Evolutionary conservation across 2,329 filamentous ascomycete genomes (phyloP), one percentile per base, ranked within the genome.

Genomic region (Fusarium marasasianum): DNA sequence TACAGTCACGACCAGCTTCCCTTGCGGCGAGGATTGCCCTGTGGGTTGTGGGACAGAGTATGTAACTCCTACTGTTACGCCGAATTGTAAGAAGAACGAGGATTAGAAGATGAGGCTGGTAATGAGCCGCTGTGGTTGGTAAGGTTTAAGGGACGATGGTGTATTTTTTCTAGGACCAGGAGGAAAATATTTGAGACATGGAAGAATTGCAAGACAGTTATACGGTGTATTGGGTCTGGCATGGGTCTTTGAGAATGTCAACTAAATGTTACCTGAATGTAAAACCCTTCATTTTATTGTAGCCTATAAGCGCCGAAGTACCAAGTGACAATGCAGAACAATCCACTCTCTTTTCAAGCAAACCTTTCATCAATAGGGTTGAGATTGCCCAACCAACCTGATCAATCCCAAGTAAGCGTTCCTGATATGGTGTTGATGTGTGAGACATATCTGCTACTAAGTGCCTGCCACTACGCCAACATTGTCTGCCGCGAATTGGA

Each of bases 41-140:
- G 69, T 68, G 5, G 75, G 78, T 1, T 84, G 82, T 24, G 79
- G 79, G n/a, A 73, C 81, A 0, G 74, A 77, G 41, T 83, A 79
- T 66, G 71, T 76, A 5, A 68, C 66, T 43, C 75, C 73, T 55
- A 79, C 76, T 37, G 73, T 69, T 14, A 76, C 62, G 44, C 73
- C 73, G 18, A 56, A 54, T 33, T 78, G 76, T 24, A 61, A 69
- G 57, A 61, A 63, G 38, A 56, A 51, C 17, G 45, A 50, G 14
- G 17, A 45, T 50, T 66, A 71, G 26, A 33, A 9, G 26, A 20
- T 40, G 41, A 33, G 55, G 29, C 54, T 54, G 38, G 20, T 29
- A 37, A 66, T 22, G 24, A 29, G 44, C 37, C 31, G 22, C 9
- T 7, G 55, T 50, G 57, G 51, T 45, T 57, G 62, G 51, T 11